Percentiles rank a stretch among this genome's conserved stretches.
phyloP scores from a whole-genome alignment of 441 rosid species.

The Gossypium schwendimanii region DNA sequence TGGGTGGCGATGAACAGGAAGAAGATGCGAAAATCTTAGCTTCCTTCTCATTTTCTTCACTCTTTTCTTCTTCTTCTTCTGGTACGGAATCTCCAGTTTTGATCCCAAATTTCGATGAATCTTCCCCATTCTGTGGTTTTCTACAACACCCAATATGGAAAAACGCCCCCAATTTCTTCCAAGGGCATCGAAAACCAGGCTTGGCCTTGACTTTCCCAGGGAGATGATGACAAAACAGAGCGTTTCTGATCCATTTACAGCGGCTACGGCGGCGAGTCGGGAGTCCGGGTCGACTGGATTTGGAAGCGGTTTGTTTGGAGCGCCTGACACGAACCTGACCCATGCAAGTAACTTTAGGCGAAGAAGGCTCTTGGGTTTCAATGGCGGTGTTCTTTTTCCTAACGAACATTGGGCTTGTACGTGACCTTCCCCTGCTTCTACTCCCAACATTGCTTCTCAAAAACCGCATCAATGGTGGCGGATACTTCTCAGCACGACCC shows the following conservation, averaged over 20 bases:
- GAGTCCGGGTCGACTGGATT: constrained; percentile 23
- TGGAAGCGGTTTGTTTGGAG: constrained; percentile 31
- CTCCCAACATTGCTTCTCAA: constrained; percentile 58
- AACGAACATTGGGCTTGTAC: constrained; percentile 73
- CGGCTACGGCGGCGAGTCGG: constrained; percentile 31
- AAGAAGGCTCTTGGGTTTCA: constrained; percentile 78
- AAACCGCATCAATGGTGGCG: constrained; percentile 77
- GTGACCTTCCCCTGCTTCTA: constrained; percentile 70
- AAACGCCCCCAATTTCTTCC: constrained; percentile 36
- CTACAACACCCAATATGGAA: constrained; percentile 21
- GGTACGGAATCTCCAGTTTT: constrained; percentile 23
- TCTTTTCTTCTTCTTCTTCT: constrained; percentile 14
- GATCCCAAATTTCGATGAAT: constrained; percentile 25
- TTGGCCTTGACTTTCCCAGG: constrained; percentile 19
- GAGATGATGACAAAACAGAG: constrained; percentile 25
- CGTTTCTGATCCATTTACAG: constrained; percentile 47
- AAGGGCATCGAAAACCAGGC: constrained; percentile 26
- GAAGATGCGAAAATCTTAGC: constrained; percentile 30
- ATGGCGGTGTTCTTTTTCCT: constrained; percentile 45
- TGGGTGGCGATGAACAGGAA: constrained; percentile 47
- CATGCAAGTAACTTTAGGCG: constrained; percentile 96
- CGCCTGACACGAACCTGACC: constrained; percentile 80
- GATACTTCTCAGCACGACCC: constrained; percentile 79
- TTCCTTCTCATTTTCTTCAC: constrained; percentile 21
- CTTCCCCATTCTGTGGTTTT: constrained; percentile 30